These are phyloP conservation scores for Lichtheimia ramosa DNA, from an alignment of 371 early-diverging fungal species.

Conservation along the genomic window DNA sequence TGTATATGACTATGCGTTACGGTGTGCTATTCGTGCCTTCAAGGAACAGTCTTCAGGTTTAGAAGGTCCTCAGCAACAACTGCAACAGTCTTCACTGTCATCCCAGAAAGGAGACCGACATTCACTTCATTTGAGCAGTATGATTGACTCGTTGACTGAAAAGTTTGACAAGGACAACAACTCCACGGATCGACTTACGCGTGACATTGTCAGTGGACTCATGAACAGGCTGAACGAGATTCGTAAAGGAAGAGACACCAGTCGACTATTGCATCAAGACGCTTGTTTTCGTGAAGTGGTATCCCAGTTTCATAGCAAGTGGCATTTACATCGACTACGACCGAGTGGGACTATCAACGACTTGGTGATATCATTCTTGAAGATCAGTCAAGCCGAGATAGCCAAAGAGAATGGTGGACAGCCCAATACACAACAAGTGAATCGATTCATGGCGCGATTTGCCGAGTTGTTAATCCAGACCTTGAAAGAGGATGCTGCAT, in stretches of 20 bases:
- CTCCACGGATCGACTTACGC: conserved; percentile 33
- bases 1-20: conserved; percentile 24
- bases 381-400: conserved; percentile 30
- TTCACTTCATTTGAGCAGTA: conserved; percentile 14
- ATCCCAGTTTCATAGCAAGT: conserved; percentile 15
- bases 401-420: conserved; percentile 4
- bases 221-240: conserved; percentile 34
- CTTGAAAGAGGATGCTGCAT: conserved; percentile 36
- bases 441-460: conserved; percentile 28
- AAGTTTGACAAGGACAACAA: conserved; percentile 25
- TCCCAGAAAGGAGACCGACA: background rate
- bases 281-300: conserved; percentile 22
- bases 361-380: conserved; percentile 31
- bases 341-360: conserved; percentile 38
- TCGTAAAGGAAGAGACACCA: conserved; percentile 17
- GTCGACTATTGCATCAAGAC: conserved; percentile 20
- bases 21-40: conserved; percentile 29
- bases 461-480: conserved; percentile 37
- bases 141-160: conserved; percentile 26
- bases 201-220: conserved; percentile 33
- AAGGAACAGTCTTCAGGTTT: conserved; percentile 10
- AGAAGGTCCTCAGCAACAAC: background rate
- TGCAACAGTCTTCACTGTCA: background rate
- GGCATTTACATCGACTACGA: conserved; percentile 26
- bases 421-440: conserved; percentile 20